These are phyloP conservation scores for Colletotrichum scovillei DNA, from an alignment of 2,329 filamentous ascomycete species.

Conservation along the genomic window DNA sequence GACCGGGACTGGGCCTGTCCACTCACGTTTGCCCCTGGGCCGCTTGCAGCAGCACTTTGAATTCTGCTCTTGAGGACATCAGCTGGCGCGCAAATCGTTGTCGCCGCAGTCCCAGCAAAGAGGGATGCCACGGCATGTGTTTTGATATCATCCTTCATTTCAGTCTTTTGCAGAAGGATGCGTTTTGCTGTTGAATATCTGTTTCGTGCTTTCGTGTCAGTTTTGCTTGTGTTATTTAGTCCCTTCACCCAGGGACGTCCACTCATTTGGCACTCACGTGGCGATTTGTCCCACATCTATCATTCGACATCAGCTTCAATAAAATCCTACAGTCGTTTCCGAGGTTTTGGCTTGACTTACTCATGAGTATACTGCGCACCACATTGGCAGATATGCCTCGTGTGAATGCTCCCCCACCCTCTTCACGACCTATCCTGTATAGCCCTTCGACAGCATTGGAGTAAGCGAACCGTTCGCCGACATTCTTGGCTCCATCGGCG, in stretches of 20 bases:
- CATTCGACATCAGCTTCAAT: slow-evolving; percentile 30
- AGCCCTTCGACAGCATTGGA: slow-evolving; percentile 50
- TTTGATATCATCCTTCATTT: slow-evolving; percentile 50
- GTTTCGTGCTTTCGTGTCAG: background rate
- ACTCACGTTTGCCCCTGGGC: slow-evolving; percentile 27
- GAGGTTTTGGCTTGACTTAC: slow-evolving; percentile 40
- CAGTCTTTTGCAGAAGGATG: slow-evolving; percentile 41
- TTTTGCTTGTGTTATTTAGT: too few species aligned
- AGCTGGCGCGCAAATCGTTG: slow-evolving; percentile 56
- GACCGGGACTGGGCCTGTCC: background rate
- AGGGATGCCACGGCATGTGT: slow-evolving; percentile 54
- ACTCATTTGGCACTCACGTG: slow-evolving; percentile 45
- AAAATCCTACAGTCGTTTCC: background rate
- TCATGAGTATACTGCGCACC: slow-evolving; percentile 56
- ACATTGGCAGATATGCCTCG: slow-evolving; percentile 54
- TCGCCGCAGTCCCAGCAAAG: slow-evolving; percentile 57
- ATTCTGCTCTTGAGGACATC: slow-evolving; percentile 58
- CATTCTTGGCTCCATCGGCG: slow-evolving; percentile 54
- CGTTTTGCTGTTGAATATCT: slow-evolving; percentile 50
- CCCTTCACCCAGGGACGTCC: too few species aligned
- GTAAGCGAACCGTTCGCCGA: slow-evolving; percentile 50
- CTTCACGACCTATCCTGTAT: slow-evolving; percentile 48
- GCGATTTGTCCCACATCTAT: slow-evolving; percentile 57
- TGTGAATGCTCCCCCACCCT: slow-evolving; percentile 51
- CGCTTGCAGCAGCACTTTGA: slow-evolving; percentile 45